Evolutionary conservation across 1,139 yeast species (phyloP), one percentile per base, ranked within the genome.

Genomic region (Kodamaea derodonti): DNA sequence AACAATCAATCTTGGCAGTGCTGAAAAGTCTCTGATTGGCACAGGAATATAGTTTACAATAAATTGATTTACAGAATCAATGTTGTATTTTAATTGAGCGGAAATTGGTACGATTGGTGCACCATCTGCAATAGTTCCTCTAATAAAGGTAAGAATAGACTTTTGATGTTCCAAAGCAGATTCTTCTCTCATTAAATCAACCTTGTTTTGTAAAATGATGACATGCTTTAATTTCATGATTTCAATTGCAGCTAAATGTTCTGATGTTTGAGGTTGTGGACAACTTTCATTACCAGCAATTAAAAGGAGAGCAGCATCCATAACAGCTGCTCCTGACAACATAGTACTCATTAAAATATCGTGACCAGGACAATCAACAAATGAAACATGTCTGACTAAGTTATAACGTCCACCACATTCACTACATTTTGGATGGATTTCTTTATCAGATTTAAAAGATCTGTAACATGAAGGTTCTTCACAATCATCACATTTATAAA

Each of bases 311-410:
- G 99, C 99, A 39, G 98, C 99, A 65, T 94, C 99, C 99, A 94
- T 94, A 49, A 94, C 98, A 12, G 99, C 99, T 27, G 99, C 99
- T 61, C 99, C 99, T 33, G 97, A 90, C 78, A 94, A 82, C 99
- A 94, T 94, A 50, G 98, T 94, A 76, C 97, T 88, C 98, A 94
- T 94, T 62, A 94, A 82, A 72, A 94, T 92, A 75, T 94, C 99
- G 85, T 94, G 99, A 62, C 98, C 99, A 40, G 99, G 99, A 72
- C 98, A 94, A 73, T 94, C 99, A 42, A 94, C 98, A 54, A 94
- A 94, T 6, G 97, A 88, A 37, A 94, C 98, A 60, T 94, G 99
- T 67, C 99, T 87, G 33, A 88, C 80, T 48, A 94, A 74, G 54
- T 78, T 77, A 65, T 88, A 90, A 58, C 95, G 85, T 43, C 96